phyloP scores from a whole-genome alignment of 345 rosid genomes.

The Eucalyptus cladocalyx region DNA sequence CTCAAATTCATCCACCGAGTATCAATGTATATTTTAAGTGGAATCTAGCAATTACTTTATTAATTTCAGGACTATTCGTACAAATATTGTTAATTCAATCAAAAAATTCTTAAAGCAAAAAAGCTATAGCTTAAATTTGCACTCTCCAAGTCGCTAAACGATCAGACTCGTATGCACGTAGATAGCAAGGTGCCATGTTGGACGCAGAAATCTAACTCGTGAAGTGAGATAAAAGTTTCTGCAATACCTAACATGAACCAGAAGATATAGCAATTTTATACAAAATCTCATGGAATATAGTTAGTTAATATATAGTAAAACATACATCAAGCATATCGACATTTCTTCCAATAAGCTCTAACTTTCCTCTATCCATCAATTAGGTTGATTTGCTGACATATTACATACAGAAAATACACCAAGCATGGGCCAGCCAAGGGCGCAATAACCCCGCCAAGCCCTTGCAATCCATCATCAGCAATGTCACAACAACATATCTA shows the following conservation, averaged over 20 bases:
- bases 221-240: not conserved
- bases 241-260: not conserved
- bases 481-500: not conserved
- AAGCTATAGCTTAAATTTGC: not conserved
- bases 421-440: not conserved
- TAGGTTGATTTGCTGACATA: not conserved
- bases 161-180: not conserved
- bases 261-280: not conserved
- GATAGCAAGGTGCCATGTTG: not conserved
- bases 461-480: not conserved
- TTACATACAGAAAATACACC: not conserved
- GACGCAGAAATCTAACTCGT: not conserved
- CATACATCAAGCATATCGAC: not conserved
- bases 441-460: not conserved
- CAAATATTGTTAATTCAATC: not conserved
- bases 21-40: not conserved
- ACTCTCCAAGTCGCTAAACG: not conserved
- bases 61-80: accelerated
- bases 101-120: not conserved
- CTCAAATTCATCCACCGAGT: not conserved
- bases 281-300: not conserved
- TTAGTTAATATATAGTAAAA: not conserved
- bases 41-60: not conserved
- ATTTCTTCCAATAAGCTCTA: not conserved
- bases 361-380: not conserved